Conservation (phyloP, 495 filamentous ascomycete genomes). For the Platismatia glauca region DNA sequence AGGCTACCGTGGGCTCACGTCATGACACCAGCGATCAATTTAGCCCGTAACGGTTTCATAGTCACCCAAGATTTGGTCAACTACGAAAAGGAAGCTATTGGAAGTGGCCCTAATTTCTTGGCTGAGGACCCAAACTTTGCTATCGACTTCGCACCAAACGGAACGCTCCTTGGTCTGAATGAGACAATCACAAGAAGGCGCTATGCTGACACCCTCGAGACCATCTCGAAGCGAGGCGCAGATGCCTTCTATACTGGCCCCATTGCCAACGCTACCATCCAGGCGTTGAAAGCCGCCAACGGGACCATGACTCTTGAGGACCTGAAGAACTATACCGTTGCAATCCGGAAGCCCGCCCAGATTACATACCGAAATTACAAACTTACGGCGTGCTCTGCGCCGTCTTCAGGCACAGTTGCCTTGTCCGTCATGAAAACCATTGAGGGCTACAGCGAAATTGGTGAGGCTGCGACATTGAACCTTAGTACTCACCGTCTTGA, state of each 20-base stretch:
- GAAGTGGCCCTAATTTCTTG: conserved; percentile 49
- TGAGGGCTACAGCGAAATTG: conserved; percentile 58
- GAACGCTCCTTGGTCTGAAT: conserved; percentile 55
- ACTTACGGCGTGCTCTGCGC: conserved; percentile 59
- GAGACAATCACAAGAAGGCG: conserved; percentile 71
- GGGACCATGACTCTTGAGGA: conserved; percentile 81
- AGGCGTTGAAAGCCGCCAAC: conserved; percentile 50
- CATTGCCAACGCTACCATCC: conserved; percentile 64
- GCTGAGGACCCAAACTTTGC: conserved; percentile 68
- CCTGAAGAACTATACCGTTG: conserved; percentile 57
- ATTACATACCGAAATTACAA: conserved; percentile 65
- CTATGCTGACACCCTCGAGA: conserved; percentile 68
- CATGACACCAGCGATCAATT: conserved; percentile 59
- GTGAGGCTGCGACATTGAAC: conserved; percentile 43
- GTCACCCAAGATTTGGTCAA: conserved; percentile 59
- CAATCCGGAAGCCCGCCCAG: conserved; percentile 48
- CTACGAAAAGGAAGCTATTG: conserved; percentile 50
- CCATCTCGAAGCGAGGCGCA: conserved; percentile 58
- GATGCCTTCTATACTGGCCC: conserved; percentile 70
- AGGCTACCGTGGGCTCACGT: conserved; percentile 60
- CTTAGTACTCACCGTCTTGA: conserved; percentile 69
- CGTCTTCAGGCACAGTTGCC: conserved; percentile 63
- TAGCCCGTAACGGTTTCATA: conserved; percentile 67
- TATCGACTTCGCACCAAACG: conserved; percentile 79
- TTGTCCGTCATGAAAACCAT: conserved; percentile 69